Evolutionary conservation across 202 grass and related monocot genomes (phyloP), one percentile per base, ranked within the genome.

Genomic region (Cymbopogon flexuosus): DNA sequence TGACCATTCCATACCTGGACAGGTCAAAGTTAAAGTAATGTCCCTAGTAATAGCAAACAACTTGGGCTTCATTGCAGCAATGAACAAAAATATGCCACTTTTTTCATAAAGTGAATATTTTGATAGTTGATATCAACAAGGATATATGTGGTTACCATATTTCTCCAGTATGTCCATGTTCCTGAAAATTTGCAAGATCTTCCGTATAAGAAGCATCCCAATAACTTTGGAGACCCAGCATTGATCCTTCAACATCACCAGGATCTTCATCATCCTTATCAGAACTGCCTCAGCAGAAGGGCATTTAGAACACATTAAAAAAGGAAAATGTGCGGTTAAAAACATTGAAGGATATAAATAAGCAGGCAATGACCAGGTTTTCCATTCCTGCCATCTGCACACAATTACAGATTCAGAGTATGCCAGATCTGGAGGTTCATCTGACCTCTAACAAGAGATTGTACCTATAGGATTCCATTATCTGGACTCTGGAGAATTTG

Each of bases 121-220:
- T 40, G 23, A 43, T 40, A 82, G 12, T n/a, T 46, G 10, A 68
- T 75, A 75, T 24, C 39, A 40, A 81, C 41, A 8, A 75, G 29
- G 5, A 36, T 29, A 35, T 29, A 64, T 70, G 33, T n/a, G 5
- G 21, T 82, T 56, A 99, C 96, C 96, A 99, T 87, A 96, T 91
- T 89, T 99, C 96, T 73, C 96, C 96, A 78, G 88, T 83, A 54
- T 93, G 88, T 6, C 92, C 92, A 63, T 93, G 90, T 75, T 93
- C 82, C 35, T 85, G 88, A 90, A 91, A 99, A 96, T 93, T 99
- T 46, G 87, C 21, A 70, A 99, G 89, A 88, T 99, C 96, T 83
- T 99, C 90, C 13, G 89, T 86, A 79, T 99, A 99, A 87, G 90
- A 88, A 74, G 92, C 71, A 29, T 99, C 84, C 96, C 96, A 99